Conservation (phyloP, 2,329 filamentous ascomycete genomes). For the Curvularia eragrostidis region DNA sequence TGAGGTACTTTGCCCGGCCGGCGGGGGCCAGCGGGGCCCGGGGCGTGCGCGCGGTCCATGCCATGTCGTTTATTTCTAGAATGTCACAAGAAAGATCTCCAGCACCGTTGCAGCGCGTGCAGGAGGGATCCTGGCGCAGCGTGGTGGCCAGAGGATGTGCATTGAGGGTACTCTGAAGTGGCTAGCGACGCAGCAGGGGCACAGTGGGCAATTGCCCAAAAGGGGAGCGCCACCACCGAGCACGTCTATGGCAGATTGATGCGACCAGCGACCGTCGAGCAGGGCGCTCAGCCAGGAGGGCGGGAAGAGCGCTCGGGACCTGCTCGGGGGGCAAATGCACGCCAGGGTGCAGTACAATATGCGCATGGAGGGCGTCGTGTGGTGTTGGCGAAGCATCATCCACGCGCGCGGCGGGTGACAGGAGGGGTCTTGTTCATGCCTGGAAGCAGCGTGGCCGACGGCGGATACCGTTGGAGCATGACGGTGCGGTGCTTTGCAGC, state of each 20-base stretch:
- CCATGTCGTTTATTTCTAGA: conserved; percentile 52
- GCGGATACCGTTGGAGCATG: conserved; percentile 29
- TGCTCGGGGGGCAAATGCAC: conserved; percentile 23
- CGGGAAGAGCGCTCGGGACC: conserved; percentile 33
- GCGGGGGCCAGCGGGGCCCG: conserved; percentile 34
- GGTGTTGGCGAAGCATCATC: conserved; percentile 21
- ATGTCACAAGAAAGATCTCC: conserved; percentile 52
- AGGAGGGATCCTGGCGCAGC: conserved; percentile 46
- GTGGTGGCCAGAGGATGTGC: conserved; percentile 47
- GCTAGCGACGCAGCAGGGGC: conserved; percentile 43
- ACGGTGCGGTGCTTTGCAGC: conserved; percentile 35
- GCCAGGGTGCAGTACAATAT: neutral
- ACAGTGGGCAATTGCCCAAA: conserved; percentile 41
- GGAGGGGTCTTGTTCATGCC: conserved; percentile 32
- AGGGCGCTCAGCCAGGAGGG: conserved; percentile 38
- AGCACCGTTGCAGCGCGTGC: conserved; percentile 49
- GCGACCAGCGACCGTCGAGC: conserved; percentile 28
- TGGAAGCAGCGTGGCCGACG: conserved; percentile 39
- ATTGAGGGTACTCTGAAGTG: conserved; percentile 43
- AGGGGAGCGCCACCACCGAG: conserved; percentile 43
- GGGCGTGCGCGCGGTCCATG: conserved; percentile 39
- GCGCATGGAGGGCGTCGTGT: neutral
- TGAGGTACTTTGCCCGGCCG: conserved; percentile 42
- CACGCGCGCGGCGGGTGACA: conserved; percentile 26
- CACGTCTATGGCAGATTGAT: conserved; percentile 45